Percentiles rank a stretch among this genome's conserved stretches.
Conservation (phyloP, 352 stramenopile species). For the Phytophthora tentaculata region DNA sequence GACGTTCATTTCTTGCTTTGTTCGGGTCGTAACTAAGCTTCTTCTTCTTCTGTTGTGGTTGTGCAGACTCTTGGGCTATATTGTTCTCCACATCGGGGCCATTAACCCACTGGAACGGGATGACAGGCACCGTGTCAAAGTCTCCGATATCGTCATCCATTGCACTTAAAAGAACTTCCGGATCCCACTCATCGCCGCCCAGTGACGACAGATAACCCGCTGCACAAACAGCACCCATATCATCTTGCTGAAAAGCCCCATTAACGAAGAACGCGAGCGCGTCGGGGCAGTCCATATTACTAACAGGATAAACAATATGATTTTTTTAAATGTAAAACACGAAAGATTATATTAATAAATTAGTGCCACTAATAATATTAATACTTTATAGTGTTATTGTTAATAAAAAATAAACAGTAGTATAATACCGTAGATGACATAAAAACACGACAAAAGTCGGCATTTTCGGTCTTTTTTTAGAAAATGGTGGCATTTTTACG, state of each 20-base stretch:
- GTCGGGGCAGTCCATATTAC: slow-evolving; percentile 30
- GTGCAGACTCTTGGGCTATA: background rate
- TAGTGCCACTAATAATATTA: too few species aligned
- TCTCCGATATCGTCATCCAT: slow-evolving; percentile 8
- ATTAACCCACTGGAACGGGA: background rate
- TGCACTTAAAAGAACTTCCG: slow-evolving; percentile 10
- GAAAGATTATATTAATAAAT: too few species aligned
- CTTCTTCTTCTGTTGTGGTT: slow-evolving; percentile 7
- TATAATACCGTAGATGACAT: too few species aligned
- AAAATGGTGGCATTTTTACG: too few species aligned
- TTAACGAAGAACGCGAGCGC: background rate
- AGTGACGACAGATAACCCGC: slow-evolving; percentile 1
- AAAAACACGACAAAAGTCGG: too few species aligned
- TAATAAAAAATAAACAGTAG: too few species aligned
- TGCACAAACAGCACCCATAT: background rate
- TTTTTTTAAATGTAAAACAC: too few species aligned
- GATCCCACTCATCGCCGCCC: slow-evolving; percentile 12
- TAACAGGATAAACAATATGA: too few species aligned
- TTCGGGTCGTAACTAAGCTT: slow-evolving; percentile 36
- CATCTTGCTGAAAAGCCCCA: background rate
- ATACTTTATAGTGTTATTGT: too few species aligned
- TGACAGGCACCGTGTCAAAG: background rate
- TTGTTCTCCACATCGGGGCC: background rate
- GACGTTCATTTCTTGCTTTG: slow-evolving; percentile 33
- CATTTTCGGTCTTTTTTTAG: too few species aligned